Conservation (phyloP, 1,139 yeast species). For the Hemisphaericaspora xylanilytica region DNA sequence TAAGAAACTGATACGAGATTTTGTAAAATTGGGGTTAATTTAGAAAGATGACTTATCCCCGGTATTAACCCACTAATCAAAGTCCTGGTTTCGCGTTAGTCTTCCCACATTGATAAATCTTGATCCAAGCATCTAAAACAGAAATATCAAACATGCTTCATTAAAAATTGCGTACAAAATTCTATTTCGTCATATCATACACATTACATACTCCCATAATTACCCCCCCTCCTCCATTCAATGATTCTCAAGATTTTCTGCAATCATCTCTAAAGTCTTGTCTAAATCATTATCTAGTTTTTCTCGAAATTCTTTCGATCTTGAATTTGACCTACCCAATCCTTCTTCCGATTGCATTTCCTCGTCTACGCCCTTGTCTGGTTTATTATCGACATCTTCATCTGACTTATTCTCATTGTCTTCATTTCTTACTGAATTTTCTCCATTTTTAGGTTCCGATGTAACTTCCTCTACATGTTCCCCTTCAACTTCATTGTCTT, state of each 20-base stretch:
- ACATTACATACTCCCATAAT: neutral
- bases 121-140: no score
- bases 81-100: no score
- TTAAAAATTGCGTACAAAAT: no score
- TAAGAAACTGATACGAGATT: no score
- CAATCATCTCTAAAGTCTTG: constrained; percentile 40
- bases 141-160: no score
- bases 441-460: neutral
- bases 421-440: neutral
- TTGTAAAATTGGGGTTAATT: no score
- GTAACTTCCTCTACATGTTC: neutral
- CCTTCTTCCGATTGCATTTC: neutral
- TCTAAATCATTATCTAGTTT: constrained; percentile 36
- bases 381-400: neutral
- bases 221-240: constrained; percentile 7
- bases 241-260: constrained; percentile 31
- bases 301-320: constrained; percentile 26
- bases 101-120: no score
- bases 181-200: neutral
- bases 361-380: neutral
- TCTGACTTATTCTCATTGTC: no score
- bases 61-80: no score
- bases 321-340: constrained; percentile 22
- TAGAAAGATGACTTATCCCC: no score
- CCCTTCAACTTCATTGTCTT: neutral